Evolutionary conservation across 768 basidiomycete genomes (phyloP).

Genomic region (Heimioporus sp.): DNA sequence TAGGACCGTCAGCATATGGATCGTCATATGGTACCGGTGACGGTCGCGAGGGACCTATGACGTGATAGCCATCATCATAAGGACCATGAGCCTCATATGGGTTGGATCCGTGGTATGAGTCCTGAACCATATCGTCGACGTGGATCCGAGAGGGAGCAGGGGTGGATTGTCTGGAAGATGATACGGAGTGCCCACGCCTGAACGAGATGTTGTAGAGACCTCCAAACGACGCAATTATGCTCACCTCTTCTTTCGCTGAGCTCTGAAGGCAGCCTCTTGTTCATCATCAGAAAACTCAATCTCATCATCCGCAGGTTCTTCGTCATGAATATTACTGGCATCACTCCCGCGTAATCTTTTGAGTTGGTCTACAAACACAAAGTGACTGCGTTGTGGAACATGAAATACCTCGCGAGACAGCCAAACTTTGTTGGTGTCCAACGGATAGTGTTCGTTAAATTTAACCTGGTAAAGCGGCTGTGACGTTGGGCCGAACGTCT

Average conservation of each 20-base stretch:
- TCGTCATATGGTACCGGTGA: conserved; percentile 76
- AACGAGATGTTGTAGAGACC: conserved; percentile 1
- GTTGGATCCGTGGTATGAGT: conserved; percentile 46
- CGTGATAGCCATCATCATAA: conserved; percentile 62
- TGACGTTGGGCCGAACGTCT: conserved; percentile 93
- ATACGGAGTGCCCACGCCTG: conserved; percentile 54
- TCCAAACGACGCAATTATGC: conserved; percentile 17
- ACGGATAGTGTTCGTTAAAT: conserved; percentile 64
- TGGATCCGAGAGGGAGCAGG: conserved; percentile 52
- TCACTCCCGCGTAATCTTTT: conserved; percentile 81
- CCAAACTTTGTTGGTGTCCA: conserved; percentile 54
- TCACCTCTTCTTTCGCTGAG: conserved; percentile 57
- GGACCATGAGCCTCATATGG: conserved; percentile 67
- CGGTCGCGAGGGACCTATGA: conserved; percentile 56
- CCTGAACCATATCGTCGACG: conserved; percentile 53
- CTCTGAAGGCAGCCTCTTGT: conserved; percentile 73
- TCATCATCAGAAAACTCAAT: conserved; percentile 96
- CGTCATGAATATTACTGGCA: conserved; percentile 92
- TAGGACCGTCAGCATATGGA: conserved; percentile 59
- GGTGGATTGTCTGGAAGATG: conserved; percentile 55
- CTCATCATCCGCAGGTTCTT: conserved; percentile 89
- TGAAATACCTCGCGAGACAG: conserved; percentile 74
- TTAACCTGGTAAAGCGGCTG: conserved; percentile 89
- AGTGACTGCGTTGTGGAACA: conserved; percentile 74
- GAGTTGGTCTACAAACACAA: conserved; percentile 78